Base-by-base conservation (phyloP, 495 filamentous ascomycete species). In the Sabuloglossum arenarium region DNA sequence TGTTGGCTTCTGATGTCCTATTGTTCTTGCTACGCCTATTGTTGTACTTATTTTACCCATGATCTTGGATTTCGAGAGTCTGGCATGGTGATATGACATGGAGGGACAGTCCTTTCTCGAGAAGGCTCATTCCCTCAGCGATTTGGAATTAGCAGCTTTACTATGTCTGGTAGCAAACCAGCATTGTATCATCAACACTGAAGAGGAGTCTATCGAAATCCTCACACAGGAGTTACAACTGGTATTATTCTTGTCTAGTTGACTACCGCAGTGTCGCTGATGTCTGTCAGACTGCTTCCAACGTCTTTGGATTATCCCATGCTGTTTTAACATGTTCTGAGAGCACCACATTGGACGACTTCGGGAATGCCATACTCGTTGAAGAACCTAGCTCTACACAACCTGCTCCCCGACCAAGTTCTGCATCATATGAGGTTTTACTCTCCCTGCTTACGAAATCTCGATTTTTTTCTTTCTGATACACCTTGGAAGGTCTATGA, bases 131-230 rank as follows among this genome's bases (percentile, higher is more conserved):
- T 72, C 75, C 49, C 71, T 97, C 43, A 87, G 84, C 55, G 91
- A 95, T 68, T 74, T 96, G 49, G 89, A 95, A 68, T 78, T 98
- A 43, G 91, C 91, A 27, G 69, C 82, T 12, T 74, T 96, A 23
- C 73, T 96, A 52, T 90, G 80, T 61, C 76, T 95, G 29, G 72
- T 84, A 55, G 78, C 81, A 25, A 76, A 79, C 56, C 82, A 91
- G 67, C 90, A 97, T 64, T 95, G 87, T 67, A 79, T 96, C 57
- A 79, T 97, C 62, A 80, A 84, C 67, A 83, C 84, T 42, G 79
- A 82, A 10, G 67, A 70, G 24, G 69, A 75, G 30, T 70, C 68
- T 55, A 63, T 89, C 45, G 70, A 83, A 64, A 73, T 78, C 57
- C 69, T 94, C 29, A 74, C 78, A 42, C 71, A 79, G 42, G 86